Evolutionary conservation across 768 basidiomycete genomes (phyloP), one percentile per base, ranked within the genome.

Genomic region (Amanita polypyramis): DNA sequence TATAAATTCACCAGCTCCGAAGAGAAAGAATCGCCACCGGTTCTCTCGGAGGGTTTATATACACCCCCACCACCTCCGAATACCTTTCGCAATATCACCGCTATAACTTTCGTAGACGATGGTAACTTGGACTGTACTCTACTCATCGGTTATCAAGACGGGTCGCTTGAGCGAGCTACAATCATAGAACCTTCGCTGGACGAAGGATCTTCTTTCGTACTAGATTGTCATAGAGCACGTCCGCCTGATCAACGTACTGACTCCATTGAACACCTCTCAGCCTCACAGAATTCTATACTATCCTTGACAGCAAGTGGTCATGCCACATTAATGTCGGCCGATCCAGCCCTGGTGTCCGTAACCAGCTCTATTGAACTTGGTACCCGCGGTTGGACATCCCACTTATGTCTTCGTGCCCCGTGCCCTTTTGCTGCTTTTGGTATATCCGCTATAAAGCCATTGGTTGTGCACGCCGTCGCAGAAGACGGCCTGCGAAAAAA

Each of bases 351-450:
- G 11, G 53, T 62, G 0, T 52, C 62, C 17, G 57, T n/a, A n/a
- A n/a, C 63, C 29, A 59, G 58, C 11, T 56, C 47, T 30, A 58
- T 81, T 33, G 61, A 76, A 38, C 61, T 87, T 30, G 60, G 70
- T 36, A 52, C 63, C 3, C 79, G 77, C 35, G 74, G 79, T 54
- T 90, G 87, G 87, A 62, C 70, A 5, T 74, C 76, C 15, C 68
- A 79, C 53, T 72, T 89, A 45, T 77, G 66, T 45, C 61, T 73
- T 40, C 59, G 68, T 7, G 64, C 76, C 11, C 69, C 77, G 3
- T 61, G 70, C 0, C 73, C 82, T 10, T 86, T 76, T 50, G 81
- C 80, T 8, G 79, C 76, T 7, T 80, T 90, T 49, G 86, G 86
- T 7, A 74, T 75, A 7, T 73, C 79, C 10, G 80, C 81, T 2